Base-by-base conservation (phyloP, 164 flowering plant genomes). In the Litsea cubeba region DNA sequence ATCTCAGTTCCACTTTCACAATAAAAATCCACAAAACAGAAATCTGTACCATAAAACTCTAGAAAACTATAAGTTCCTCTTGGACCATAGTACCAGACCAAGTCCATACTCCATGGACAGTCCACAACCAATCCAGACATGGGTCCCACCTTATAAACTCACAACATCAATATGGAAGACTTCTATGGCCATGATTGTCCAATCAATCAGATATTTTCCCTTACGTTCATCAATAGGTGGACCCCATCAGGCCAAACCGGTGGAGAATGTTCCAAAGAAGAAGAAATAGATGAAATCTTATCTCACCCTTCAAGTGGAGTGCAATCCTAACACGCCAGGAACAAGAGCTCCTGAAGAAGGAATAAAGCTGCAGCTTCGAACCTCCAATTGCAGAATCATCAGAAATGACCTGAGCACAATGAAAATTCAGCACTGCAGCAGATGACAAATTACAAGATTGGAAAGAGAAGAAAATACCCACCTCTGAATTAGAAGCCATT, bases 301-400 rank as follows among this genome's bases (percentile, higher is more conserved):
- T 30, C 23, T 3, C 12, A 88, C 93, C 90, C 85, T 91, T 92
- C 77, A 90, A 77, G 72, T 88, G 83, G 71, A 92, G 92, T 11
- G 89, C 97, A 69, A 90, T 90, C 11, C 94, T 88, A 46, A 90
- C 93, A 12, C 94, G 89, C 40, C 14, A 69, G 8, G 94, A 77
- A 68, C 94, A 90, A 2, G 97, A 89, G 73, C 95, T 90, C 80
- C 86, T 75, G 81, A 83, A 92, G 78, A 86, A 88, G 0, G 93
- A 89, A 72, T 87, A 92, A 28, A 90, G 91, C 87, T 88, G 83
- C 79, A 92, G 79, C 76, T 83, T 82, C 5, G 28, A 12, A 23
- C 66, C 28, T 26, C 15, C 66, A 24, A 22, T 14, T 12, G 66
- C 28, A 24, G 14, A 22, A 22, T 22, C 66, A 26, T 14, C 25